Conservation (phyloP, 1,139 yeast species). For the Zygoascus meyerae region DNA sequence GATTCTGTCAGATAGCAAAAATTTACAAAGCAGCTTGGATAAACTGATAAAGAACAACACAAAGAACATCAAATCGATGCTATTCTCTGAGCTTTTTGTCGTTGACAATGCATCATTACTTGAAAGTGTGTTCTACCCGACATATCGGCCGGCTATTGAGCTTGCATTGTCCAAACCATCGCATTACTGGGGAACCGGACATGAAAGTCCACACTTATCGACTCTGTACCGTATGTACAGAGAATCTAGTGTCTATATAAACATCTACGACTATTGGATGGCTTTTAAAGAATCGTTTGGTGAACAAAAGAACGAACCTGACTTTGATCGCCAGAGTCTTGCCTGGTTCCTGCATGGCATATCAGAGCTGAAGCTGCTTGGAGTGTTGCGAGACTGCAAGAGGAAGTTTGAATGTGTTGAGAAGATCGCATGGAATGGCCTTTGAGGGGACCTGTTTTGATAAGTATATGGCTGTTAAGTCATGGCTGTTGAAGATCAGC, state of each 20-base stretch:
- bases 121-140: conserved; percentile 37
- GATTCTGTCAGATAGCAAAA: background rate
- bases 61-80: conserved; percentile 4
- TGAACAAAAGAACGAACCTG: conserved; percentile 27
- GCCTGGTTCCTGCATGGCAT: conserved; percentile 56
- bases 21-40: background rate
- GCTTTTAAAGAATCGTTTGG: conserved; percentile 58
- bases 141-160: conserved; percentile 36
- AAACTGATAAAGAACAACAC: background rate
- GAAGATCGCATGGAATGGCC: conserved; percentile 55
- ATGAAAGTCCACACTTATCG: conserved; percentile 46
- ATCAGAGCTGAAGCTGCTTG: conserved; percentile 49
- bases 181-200: conserved; percentile 26
- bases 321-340: conserved; percentile 49
- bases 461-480: no score
- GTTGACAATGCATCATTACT: conserved; percentile 24
- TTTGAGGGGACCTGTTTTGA: conserved; percentile 29
- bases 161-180: conserved; percentile 36
- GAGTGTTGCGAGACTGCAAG: conserved; percentile 46
- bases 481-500: no score
- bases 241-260: conserved; percentile 71
- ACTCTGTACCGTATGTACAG: conserved; percentile 64
- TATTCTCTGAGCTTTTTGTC: conserved; percentile 26
- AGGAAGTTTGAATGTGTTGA: conserved; percentile 50
- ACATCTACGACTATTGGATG: conserved; percentile 68